Conservation (phyloP, 2,329 filamentous ascomycete genomes). For the Fusarium sp. region DNA sequence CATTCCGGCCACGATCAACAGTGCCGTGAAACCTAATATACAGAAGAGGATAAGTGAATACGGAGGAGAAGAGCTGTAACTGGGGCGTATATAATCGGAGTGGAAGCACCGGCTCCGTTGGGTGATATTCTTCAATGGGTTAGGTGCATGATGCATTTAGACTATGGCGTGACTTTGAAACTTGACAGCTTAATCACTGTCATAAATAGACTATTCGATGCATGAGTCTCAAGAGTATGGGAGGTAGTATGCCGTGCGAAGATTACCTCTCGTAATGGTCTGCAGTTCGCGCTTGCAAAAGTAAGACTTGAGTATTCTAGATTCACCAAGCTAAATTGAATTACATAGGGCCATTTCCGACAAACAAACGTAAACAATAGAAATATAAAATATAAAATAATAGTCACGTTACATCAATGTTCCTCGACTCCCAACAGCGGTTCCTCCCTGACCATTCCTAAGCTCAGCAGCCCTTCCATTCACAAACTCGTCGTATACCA, state of each 20-base stretch:
- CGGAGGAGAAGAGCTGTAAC: constrained; percentile 5
- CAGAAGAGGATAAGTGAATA: neutral
- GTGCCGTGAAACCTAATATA: constrained; percentile 18
- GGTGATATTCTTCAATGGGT: neutral
- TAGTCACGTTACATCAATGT: neutral
- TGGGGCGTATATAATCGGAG: neutral
- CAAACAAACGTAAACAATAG: no score
- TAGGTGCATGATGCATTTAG: neutral
- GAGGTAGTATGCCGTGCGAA: no score
- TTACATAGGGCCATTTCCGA: no score
- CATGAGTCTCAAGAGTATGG: no score
- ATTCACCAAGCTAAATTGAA: no score
- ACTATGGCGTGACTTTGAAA: neutral
- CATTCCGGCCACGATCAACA: constrained; percentile 5
- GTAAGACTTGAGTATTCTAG: no score
- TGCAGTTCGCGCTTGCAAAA: no score
- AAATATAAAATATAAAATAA: no score
- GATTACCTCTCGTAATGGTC: no score
- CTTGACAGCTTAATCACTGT: neutral
- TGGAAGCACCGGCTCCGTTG: neutral
- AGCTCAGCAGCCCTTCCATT: constrained; percentile 5
- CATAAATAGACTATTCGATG: neutral
- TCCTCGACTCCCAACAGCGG: neutral
- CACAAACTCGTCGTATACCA: constrained; percentile 7
- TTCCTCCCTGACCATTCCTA: constrained; percentile 1